Base-by-base conservation (phyloP, 345 rosid genomes). In the Rhodamnia rubescens region DNA sequence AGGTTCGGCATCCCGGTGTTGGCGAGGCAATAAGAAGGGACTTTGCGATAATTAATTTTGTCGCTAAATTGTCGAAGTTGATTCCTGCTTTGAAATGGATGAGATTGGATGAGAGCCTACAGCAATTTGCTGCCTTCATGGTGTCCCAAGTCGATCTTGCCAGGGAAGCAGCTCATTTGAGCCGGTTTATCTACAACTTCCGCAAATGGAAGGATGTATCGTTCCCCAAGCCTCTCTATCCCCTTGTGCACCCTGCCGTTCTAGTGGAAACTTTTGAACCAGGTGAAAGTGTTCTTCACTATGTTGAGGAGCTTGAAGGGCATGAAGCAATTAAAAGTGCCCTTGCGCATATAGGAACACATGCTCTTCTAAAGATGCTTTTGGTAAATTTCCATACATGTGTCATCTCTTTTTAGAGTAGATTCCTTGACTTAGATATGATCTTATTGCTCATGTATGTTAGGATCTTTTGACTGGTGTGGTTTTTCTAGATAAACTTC, bases 91-190 rank as follows among this genome's bases (percentile, higher is more conserved):
- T 98, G 86, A 94, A 93, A 53, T 96, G 99, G 99, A 89, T 98
- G 91, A 93, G 99, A 91, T 88, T 98, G 89, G 99, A 96, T 89
- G 99, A 98, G 89, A 94, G 99, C 85, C 97, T 95, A 49, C 98
- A 94, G 87, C 99, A 98, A 89, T 98, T 98, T 91, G 94, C 95
- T 29, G 96, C 93, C 84, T 98, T 93, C 89, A 96, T 96, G 99
- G 91, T 98, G 96, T 96, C 98, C 90, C 99, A 98, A 89, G 99
- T 96, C 69, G 99, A 98, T 89, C 99, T 98, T 86, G 97, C 99
- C 15, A 94, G 99, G 89, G 99, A 98, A 92, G 99, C 99, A 92
- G 95, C 99, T 64, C 98, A 95, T 90, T 90, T 98, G 90, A 95
- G 93, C 90, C 95, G 99, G 82, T 98, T 98, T 88, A 94, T 93